A percentile compares a stretch with the other conserved stretches of the same genome.
Evolutionary conservation across 495 filamentous ascomycete species (phyloP).

Genomic region (Mycothermus thermophilus): DNA sequence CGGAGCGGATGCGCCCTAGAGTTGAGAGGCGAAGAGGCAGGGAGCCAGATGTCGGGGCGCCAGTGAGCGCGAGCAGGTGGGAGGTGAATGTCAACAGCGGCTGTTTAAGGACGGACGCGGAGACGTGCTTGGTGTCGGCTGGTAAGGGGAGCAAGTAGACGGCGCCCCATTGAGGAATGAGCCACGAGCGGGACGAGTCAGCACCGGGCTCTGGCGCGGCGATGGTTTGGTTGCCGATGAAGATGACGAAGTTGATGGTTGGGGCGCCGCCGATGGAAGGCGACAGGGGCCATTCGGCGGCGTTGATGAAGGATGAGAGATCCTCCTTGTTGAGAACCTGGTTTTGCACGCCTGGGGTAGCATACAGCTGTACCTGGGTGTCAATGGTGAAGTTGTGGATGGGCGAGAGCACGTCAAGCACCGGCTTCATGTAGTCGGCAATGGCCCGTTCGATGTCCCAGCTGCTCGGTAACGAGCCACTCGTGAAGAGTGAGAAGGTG

Average conservation of each 20-base stretch:
- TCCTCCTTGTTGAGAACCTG: conserved; percentile 70
- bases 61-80: conserved; percentile 80
- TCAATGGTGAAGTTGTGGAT: conserved; percentile 96
- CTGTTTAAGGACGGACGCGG: conserved; percentile 48
- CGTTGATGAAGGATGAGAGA: conserved; percentile 88
- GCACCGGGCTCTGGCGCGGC: conserved; percentile 28
- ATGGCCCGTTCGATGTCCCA: conserved; percentile 88
- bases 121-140: conserved; percentile 23
- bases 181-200: conserved; percentile 73
- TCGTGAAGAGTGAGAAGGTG: conserved; percentile 88
- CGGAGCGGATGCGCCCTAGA: conserved; percentile 66
- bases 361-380: conserved; percentile 90
- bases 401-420: conserved; percentile 59
- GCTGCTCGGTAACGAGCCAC: conserved; percentile 57
- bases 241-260: conserved; percentile 90
- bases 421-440: conserved; percentile 63
- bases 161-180: conserved; percentile 95
- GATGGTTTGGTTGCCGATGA: conserved; percentile 47
- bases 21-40: conserved; percentile 77
- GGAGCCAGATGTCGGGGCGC: conserved; percentile 64
- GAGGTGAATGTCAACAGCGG: conserved; percentile 82
- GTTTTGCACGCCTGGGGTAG: conserved; percentile 55
- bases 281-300: conserved; percentile 91
- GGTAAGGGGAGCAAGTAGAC: conserved; percentile 65
- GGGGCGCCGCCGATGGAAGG: conserved; percentile 88